Conservation (phyloP, 2,329 filamentous ascomycete species). For the Aureobasidium sp. region DNA sequence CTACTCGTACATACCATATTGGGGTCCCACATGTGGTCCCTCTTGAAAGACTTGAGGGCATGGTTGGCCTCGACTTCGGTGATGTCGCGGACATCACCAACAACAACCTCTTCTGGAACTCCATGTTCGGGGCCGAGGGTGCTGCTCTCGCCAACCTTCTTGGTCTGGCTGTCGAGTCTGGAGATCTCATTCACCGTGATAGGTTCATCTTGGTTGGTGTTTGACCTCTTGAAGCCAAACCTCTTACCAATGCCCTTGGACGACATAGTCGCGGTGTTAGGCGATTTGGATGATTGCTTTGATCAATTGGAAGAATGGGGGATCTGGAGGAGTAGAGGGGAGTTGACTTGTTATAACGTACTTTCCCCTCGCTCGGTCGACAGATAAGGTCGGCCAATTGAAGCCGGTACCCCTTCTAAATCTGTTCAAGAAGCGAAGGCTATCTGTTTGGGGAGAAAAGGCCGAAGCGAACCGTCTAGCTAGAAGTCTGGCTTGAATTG, state of each 20-base stretch:
- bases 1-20: conserved; percentile 38
- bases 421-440: background rate
- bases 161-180: conserved; percentile 12
- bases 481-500: background rate
- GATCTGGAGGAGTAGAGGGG: background rate
- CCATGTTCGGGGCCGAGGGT: conserved; percentile 19
- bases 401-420: background rate
- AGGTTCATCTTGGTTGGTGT: conserved; percentile 18
- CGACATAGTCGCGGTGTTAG: conserved; percentile 11
- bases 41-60: conserved; percentile 49
- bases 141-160: conserved; percentile 13
- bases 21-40: conserved; percentile 57
- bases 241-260: conserved; percentile 18
- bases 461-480: background rate
- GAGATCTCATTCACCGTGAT: conserved; percentile 15
- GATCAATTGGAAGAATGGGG: background rate
- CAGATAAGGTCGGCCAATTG: conserved; percentile 6
- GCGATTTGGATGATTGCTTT: background rate
- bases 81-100: conserved; percentile 18
- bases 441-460: background rate
- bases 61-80: conserved; percentile 24
- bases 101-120: conserved; percentile 17
- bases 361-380: background rate
- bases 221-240: conserved; percentile 23
- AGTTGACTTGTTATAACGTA: background rate